These are phyloP conservation scores for Wickerhamomyces ciferrii DNA, from an alignment of 805 yeast species.

Conservation along the genomic window DNA sequence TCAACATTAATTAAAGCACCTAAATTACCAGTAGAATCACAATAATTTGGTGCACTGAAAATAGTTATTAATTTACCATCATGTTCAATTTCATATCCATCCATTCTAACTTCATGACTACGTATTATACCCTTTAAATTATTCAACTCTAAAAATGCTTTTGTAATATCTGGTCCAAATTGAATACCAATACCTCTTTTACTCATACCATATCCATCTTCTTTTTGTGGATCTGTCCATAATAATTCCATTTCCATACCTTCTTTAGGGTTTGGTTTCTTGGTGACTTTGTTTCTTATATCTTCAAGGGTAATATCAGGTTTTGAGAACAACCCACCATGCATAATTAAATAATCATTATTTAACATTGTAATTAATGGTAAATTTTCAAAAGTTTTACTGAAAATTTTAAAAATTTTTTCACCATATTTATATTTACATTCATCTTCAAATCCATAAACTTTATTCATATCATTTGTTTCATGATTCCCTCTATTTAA, in stretches of 20 bases:
- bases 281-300: conserved; percentile 65
- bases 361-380: conserved; percentile 86
- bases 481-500: conserved; percentile 96
- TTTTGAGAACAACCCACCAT: conserved; percentile 89
- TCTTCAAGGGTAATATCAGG: conserved; percentile 70
- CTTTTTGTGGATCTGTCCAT: conserved; percentile 94
- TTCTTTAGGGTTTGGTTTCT: conserved; percentile 82
- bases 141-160: conserved; percentile 66
- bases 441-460: conserved; percentile 95
- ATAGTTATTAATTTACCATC: conserved; percentile 83
- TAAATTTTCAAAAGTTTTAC: conserved; percentile 78
- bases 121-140: conserved; percentile 75
- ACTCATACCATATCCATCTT: conserved; percentile 75
- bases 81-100: conserved; percentile 86
- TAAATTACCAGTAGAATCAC: conserved; percentile 85
- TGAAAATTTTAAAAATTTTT: conserved; percentile 72
- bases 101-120: conserved; percentile 93
- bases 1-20: conserved; percentile 85
- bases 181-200: conserved; percentile 95
- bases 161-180: conserved; percentile 95
- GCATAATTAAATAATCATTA: conserved; percentile 79
- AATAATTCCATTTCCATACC: conserved; percentile 94
- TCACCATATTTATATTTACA: conserved; percentile 86
- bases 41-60: conserved; percentile 97
- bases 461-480: conserved; percentile 93